Evolutionary conservation across 805 yeast genomes (phyloP).

Genomic region (Hyphopichia homilentoma): DNA sequence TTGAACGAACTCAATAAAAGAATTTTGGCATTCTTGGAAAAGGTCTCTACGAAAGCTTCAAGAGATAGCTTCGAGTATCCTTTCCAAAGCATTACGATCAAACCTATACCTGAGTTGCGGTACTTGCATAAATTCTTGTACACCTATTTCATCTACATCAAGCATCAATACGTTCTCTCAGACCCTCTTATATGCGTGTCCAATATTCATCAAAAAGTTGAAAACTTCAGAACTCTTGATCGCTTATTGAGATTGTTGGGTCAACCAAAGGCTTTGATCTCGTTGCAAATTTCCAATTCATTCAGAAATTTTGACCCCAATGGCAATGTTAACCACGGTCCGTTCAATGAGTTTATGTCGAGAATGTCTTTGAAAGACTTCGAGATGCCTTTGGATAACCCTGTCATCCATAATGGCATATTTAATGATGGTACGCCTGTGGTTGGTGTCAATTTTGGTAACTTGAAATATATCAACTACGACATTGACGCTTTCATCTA

Average conservation of each 20-base stretch:
- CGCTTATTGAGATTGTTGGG: conserved; percentile 47
- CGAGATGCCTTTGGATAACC: conserved; percentile 38
- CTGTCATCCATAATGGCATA: conserved; percentile 59
- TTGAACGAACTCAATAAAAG: conserved; percentile 23
- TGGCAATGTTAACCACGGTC: conserved; percentile 45
- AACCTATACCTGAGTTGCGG: conserved; percentile 35
- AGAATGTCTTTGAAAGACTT: conserved; percentile 56
- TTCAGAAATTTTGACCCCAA: conserved; percentile 40
- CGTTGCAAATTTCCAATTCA: conserved; percentile 53
- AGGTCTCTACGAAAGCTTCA: conserved; percentile 16
- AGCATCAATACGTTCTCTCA: conserved; percentile 21
- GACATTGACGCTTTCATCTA: conserved; percentile 52
- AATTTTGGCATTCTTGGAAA: conserved; percentile 24
- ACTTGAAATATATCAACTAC: conserved; percentile 27
- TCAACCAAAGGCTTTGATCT: conserved; percentile 53
- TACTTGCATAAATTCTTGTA: conserved; percentile 40
- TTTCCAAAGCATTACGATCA: conserved; percentile 17
- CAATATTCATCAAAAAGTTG: conserved; percentile 19
- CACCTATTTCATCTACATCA: conserved; percentile 29
- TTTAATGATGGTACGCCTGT: conserved; percentile 73
- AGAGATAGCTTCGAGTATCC: conserved; percentile 17
- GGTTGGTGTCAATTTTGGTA: conserved; percentile 47
- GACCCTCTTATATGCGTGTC: conserved; percentile 13
- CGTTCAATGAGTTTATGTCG: conserved; percentile 70
- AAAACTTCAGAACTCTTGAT: conserved; percentile 41